These are phyloP conservation scores for Aspergillus sp. DNA, from an alignment of 2,329 filamentous ascomycete genomes.

Conservation along the genomic window DNA sequence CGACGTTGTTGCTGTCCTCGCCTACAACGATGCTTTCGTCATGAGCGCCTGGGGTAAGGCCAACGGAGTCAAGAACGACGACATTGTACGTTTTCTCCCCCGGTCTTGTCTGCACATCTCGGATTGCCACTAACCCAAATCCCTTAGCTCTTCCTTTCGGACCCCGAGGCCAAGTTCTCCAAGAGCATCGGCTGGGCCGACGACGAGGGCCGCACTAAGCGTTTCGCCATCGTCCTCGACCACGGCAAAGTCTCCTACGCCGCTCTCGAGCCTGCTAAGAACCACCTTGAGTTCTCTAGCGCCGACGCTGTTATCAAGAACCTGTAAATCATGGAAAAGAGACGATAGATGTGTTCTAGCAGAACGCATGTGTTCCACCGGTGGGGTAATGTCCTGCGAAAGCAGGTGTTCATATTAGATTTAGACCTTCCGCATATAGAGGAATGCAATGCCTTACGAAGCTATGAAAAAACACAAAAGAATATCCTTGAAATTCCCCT, in stretches of 20 bases:
- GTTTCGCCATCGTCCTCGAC: constrained; percentile 79
- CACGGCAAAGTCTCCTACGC: constrained; percentile 81
- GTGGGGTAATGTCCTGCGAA: constrained; percentile 20
- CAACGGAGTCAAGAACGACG: constrained; percentile 72
- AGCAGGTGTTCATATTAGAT: constrained; percentile 15
- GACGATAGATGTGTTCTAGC: constrained; percentile 16
- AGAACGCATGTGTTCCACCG: constrained; percentile 14
- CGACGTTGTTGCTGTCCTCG: constrained; percentile 77
- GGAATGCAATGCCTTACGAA: constrained; percentile 26
- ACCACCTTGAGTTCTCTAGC: constrained; percentile 42
- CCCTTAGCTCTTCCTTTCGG: constrained; percentile 70
- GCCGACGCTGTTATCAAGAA: constrained; percentile 40
- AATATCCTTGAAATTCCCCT: background rate
- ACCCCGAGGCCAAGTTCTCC: constrained; percentile 71
- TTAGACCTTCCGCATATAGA: constrained; percentile 22
- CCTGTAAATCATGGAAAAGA: constrained; percentile 29
- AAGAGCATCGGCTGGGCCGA: constrained; percentile 75
- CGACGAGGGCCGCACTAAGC: constrained; percentile 68
- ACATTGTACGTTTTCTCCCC: constrained; percentile 52
- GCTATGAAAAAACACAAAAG: constrained; percentile 18
- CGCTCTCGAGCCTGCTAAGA: constrained; percentile 63
- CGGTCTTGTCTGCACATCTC: background rate
- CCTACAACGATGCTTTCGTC: constrained; percentile 81
- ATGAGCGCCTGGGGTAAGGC: constrained; percentile 91
- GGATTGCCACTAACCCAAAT: background rate